Base-by-base conservation (phyloP, 208 protist species). In the Leishmania amazonensis region DNA sequence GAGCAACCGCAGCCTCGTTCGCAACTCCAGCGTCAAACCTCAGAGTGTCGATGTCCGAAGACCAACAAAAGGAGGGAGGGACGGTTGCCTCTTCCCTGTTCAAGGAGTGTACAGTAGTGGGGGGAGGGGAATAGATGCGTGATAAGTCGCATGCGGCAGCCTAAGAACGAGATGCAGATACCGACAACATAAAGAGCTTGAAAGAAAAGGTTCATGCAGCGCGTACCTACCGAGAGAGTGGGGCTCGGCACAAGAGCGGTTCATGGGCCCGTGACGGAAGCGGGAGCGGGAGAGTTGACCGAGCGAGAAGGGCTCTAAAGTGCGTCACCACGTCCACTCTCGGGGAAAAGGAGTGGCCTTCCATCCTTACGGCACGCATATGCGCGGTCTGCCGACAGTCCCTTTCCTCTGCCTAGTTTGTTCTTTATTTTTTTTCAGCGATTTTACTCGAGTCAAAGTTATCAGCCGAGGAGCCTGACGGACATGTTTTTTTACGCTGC, bases 251-350 rank as follows among this genome's bases (percentile, higher is more conserved):
- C 24, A 47, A 42, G 40, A 72, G 40, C n/a, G 67, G 67, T 40
- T 7, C 40, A 72, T 72, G 40, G 31, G 11, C 35, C 5, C 40
- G 38, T 17, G 42, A 6, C 5, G n/a, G 60, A 19, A 31, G 58
- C 35, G 21, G 38, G 67, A 9, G 64, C 35, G 35, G 58, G 78
- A 76, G 80, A 42, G 60, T 38, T 38, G 67, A 83, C 21, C 38
- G n/a, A 31, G 17, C 15, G n/a, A 75, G 24, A 81, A 57, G 73
- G 19, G 45, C 17, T 31, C 13, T 19, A 65, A 70, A 45, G 42
- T 67, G 31, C 35, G 1, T 24, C 19, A 57, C 40, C 31, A 5
- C 11, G 28, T 19, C 67, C 35, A 24, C 42, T 42, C 64, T 17
- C 24, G 38, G 8, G 31, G 19, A 70, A 45, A 70, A 68, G 13